A percentile compares a stretch with the other conserved stretches of the same genome.
phyloP scores from a whole-genome alignment of 805 yeast species.

The Naumovozyma dairenensis region DNA sequence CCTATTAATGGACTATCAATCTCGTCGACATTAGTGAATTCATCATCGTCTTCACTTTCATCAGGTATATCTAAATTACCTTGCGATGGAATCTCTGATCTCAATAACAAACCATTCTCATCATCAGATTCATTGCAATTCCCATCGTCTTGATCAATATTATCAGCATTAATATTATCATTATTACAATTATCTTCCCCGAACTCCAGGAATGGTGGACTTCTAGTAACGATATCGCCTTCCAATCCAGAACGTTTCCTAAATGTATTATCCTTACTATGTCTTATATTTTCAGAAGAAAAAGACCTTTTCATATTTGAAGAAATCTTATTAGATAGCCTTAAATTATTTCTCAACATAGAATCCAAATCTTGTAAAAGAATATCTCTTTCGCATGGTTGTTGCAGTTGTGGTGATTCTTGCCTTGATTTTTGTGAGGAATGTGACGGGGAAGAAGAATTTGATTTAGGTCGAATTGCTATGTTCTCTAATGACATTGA shows the following conservation, averaged over 20 bases:
- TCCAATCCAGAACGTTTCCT: slow-evolving; percentile 11
- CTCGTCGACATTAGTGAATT: slow-evolving; percentile 30
- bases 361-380: slow-evolving; percentile 19
- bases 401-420: too few species aligned
- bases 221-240: slow-evolving; percentile 9
- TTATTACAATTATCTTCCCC: slow-evolving; percentile 6
- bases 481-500: slow-evolving; percentile 13
- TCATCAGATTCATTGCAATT: slow-evolving; percentile 1
- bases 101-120: too few species aligned
- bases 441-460: too few species aligned
- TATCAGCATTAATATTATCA: background rate
- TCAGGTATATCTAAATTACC: slow-evolving; percentile 11
- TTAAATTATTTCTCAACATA: slow-evolving; percentile 16
- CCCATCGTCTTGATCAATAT: background rate
- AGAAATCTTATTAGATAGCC: background rate
- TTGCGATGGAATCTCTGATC: slow-evolving; percentile 2
- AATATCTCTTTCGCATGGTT: slow-evolving; percentile 5
- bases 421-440: too few species aligned
- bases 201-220: slow-evolving; percentile 2
- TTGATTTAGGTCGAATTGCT: too few species aligned
- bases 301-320: background rate
- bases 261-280: slow-evolving; percentile 3
- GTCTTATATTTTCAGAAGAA: background rate
- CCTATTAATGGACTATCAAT: slow-evolving; percentile 26
- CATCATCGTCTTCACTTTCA: slow-evolving; percentile 24